phyloP scores from a whole-genome alignment of 2,329 filamentous ascomycete genomes.

The Pseudocercospora pini-densiflorae region DNA sequence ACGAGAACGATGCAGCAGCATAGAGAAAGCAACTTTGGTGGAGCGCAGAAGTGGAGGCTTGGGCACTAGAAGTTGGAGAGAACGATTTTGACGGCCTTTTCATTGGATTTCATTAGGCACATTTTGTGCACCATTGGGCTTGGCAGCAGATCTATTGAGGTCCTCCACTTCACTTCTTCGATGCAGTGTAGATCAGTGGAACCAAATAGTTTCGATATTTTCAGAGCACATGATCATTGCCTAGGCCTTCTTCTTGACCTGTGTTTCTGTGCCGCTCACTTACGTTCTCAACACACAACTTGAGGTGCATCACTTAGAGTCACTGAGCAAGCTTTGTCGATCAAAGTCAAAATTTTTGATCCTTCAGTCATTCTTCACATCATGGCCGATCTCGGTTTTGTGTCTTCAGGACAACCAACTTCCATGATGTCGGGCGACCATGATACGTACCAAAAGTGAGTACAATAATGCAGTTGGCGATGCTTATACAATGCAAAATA shows the following conservation, averaged over 20 bases:
- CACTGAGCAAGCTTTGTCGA: background rate
- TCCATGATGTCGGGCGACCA: constrained; percentile 31
- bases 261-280: background rate
- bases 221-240: constrained; percentile 3
- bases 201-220: background rate
- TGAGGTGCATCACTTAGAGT: background rate
- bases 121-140: background rate
- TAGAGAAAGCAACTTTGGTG: background rate
- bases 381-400: constrained; percentile 4
- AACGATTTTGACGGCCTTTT: background rate
- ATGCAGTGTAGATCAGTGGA: constrained; percentile 5
- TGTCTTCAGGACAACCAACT: constrained; percentile 25
- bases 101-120: background rate
- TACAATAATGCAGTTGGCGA: background rate
- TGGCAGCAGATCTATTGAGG: background rate
- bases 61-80: background rate
- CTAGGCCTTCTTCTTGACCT: background rate
- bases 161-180: background rate
- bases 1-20: background rate
- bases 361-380: background rate
- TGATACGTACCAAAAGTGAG: constrained; percentile 40
- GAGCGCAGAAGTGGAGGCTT: background rate
- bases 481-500: background rate
- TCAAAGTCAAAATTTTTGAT: constrained; percentile 2
- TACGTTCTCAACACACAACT: background rate